These are phyloP conservation scores for Alternaria gansuensis DNA, from an alignment of 2,329 filamentous ascomycete genomes.

Conservation along the genomic window DNA sequence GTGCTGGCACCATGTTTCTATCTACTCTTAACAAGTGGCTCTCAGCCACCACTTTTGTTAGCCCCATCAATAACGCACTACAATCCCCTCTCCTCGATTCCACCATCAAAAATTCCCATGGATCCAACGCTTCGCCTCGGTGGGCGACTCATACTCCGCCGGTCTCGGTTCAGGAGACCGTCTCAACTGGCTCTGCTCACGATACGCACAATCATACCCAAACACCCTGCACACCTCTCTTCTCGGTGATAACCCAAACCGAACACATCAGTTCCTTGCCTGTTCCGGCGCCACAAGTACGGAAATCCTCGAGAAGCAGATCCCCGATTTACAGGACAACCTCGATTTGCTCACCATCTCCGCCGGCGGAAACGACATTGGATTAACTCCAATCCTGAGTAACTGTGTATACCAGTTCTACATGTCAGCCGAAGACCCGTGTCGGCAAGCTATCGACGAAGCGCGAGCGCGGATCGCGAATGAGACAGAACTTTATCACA, in stretches of 20 bases:
- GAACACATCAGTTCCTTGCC: constrained; percentile 40
- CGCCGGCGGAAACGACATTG: constrained; percentile 47
- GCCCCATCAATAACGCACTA: neutral
- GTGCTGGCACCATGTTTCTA: constrained; percentile 13
- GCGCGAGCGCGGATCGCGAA: constrained; percentile 29
- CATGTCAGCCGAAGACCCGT: constrained; percentile 35
- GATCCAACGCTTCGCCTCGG: constrained; percentile 40
- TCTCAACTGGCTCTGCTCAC: constrained; percentile 41
- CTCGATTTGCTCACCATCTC: constrained; percentile 45
- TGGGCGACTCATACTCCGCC: constrained; percentile 47
- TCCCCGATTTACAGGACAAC: constrained; percentile 27
- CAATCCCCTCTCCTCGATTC: neutral
- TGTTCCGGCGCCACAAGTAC: constrained; percentile 43
- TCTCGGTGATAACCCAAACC: constrained; percentile 20
- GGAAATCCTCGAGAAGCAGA: constrained; percentile 38
- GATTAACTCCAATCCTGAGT: constrained; percentile 40
- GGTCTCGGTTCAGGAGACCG: constrained; percentile 41
- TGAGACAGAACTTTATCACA: constrained; percentile 30
- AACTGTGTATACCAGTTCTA: constrained; percentile 47
- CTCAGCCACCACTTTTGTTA: constrained; percentile 1
- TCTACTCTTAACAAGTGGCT: constrained; percentile 10
- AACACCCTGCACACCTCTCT: constrained; percentile 34
- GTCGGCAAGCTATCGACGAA: constrained; percentile 34
- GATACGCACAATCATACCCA: constrained; percentile 42
- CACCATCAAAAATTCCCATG: constrained; percentile 22